Percentiles rank a stretch among this genome's conserved stretches.
These are phyloP conservation scores for Coffea canephora DNA, from an alignment of 257 asterid species.

Conservation along the genomic window DNA sequence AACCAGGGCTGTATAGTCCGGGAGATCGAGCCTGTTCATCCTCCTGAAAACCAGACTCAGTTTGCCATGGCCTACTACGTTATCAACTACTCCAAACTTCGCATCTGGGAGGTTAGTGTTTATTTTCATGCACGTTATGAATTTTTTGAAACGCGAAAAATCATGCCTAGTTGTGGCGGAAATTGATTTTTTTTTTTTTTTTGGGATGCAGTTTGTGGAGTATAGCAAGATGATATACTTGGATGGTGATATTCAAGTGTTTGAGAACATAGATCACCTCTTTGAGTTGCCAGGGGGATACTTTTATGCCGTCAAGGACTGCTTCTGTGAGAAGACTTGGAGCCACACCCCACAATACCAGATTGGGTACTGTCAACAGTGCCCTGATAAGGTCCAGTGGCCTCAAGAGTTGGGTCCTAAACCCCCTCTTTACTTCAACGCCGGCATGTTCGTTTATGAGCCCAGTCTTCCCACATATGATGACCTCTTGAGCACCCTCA, in stretches of 20 bases:
- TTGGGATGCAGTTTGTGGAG: conserved; percentile 26
- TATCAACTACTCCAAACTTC: conserved; percentile 41
- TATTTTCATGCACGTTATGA: too few relatives aligned
- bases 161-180: too few relatives aligned
- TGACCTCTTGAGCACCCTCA: conserved; percentile 22
- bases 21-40: conserved; percentile 33
- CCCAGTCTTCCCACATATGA: conserved; percentile 18
- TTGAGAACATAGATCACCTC: conserved; percentile 24
- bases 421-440: conserved; percentile 29
- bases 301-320: conserved; percentile 23
- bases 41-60: conserved; percentile 29
- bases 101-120: conserved; percentile 28
- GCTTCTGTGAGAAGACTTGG: conserved; percentile 32
- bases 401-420: conserved; percentile 17
- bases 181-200: not conserved
- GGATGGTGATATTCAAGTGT: conserved; percentile 27
- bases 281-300: conserved; percentile 24
- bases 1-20: conserved; percentile 32
- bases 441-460: conserved; percentile 26
- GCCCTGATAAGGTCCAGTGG: conserved; percentile 27
- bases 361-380: conserved; percentile 31
- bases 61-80: conserved; percentile 40
- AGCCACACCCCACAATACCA: conserved; percentile 28
- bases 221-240: conserved; percentile 26
- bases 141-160: too few relatives aligned